Percentiles rank a stretch among this genome's conserved stretches.
phyloP scores from a whole-genome alignment of 2,329 filamentous ascomycete genomes.

The Aschersonia sp. region DNA sequence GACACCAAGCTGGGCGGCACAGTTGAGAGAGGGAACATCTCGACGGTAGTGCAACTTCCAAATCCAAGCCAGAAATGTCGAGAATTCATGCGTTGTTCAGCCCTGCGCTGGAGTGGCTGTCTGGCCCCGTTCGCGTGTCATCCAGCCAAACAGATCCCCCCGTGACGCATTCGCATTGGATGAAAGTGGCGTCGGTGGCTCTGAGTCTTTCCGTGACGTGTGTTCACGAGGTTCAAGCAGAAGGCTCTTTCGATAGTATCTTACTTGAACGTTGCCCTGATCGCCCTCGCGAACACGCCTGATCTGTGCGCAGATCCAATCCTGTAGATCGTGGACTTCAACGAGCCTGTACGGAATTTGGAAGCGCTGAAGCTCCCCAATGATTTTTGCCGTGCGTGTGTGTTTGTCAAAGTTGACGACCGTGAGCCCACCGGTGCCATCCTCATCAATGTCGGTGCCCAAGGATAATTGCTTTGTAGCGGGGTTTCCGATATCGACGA shows the following conservation, averaged over 20 bases:
- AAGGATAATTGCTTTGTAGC: conserved; percentile 58
- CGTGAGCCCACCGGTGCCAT: conserved; percentile 49
- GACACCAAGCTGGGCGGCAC: too few relatives aligned
- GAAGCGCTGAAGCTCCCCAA: conserved; percentile 89
- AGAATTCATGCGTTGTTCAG: conserved; percentile 2
- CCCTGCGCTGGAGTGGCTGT: conserved; percentile 11
- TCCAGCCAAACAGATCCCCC: conserved; percentile 35
- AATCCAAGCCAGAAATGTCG: not conserved
- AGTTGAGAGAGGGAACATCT: not conserved
- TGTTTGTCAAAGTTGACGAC: conserved; percentile 99
- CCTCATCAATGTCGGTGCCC: conserved; percentile 36
- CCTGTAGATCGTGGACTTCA: conserved; percentile 76
- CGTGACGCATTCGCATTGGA: conserved; percentile 15
- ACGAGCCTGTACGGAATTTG: conserved; percentile 81
- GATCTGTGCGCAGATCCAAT: conserved; percentile 80
- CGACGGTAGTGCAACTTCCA: not conserved
- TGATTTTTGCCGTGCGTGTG: conserved; percentile 84
- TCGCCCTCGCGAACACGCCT: conserved; percentile 53
- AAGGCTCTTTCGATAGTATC: conserved; percentile 68
- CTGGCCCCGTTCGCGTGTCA: conserved; percentile 30
- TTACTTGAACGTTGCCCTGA: conserved; percentile 41
- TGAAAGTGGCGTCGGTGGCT: conserved; percentile 16
- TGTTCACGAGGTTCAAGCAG: conserved; percentile 63
- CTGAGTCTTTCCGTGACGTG: conserved; percentile 16
- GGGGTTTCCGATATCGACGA: conserved; percentile 88